Conservation (phyloP, 176 grass and related monocot species). For the Zizania latifolia region DNA sequence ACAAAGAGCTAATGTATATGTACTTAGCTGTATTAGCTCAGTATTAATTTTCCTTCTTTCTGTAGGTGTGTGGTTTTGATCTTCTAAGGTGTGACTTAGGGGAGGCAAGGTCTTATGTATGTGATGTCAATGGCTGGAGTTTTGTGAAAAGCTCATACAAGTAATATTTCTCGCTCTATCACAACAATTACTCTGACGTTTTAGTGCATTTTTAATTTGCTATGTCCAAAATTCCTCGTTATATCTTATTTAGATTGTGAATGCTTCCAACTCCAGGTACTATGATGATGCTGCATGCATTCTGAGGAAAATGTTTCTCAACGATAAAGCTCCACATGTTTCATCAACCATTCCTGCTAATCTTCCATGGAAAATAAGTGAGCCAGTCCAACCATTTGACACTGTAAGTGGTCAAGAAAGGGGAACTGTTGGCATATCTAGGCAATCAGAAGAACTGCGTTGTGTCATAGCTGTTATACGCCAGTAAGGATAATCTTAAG, state of each 20-base stretch:
- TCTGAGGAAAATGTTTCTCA: conserved; percentile 92
- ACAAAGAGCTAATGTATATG: too few relatives aligned
- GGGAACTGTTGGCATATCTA: conserved; percentile 63
- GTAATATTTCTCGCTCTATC: conserved; percentile 36
- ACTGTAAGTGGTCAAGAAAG: conserved; percentile 47
- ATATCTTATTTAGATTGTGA: conserved; percentile 6
- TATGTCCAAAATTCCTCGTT: neutral
- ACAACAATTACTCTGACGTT: neutral
- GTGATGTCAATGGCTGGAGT: conserved; percentile 98
- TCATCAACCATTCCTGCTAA: conserved; percentile 73
- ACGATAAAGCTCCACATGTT: conserved; percentile 93
- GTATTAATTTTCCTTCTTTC: conserved; percentile 7
- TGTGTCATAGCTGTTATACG: conserved; percentile 92
- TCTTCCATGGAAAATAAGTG: conserved; percentile 82
- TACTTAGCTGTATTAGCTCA: neutral
- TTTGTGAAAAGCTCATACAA: conserved; percentile 96
- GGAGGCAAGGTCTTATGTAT: conserved; percentile 82
- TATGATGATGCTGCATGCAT: conserved; percentile 92
- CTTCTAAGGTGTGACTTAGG: conserved; percentile 69
- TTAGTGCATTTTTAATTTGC: neutral
- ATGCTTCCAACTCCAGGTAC: conserved; percentile 50
- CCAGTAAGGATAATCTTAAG: conserved; percentile 68
- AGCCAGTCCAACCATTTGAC: conserved; percentile 49
- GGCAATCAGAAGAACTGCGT: conserved; percentile 82
- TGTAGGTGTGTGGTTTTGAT: conserved; percentile 96